Evolutionary conservation across 257 asterid genomes (phyloP).

Genomic region (Petrea volubilis): DNA sequence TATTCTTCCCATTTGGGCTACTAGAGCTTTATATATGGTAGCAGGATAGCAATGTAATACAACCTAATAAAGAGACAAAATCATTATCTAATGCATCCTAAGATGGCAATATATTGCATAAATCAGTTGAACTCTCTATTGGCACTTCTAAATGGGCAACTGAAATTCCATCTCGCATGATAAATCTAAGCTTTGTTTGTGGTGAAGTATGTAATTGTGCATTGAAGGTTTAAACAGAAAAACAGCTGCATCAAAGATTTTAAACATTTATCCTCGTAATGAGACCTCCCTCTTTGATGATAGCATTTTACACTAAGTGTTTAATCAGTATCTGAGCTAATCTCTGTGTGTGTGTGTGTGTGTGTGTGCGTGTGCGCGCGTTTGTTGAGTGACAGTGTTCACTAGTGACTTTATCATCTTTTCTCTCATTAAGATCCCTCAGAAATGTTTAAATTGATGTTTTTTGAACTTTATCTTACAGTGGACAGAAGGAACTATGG

Average conservation of each 20-base stretch:
- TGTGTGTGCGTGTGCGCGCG: too few relatives aligned
- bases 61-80: background rate
- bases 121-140: background rate
- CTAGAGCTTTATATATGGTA: background rate
- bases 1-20: background rate
- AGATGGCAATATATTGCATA: background rate
- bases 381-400: too few relatives aligned
- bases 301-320: too few relatives aligned
- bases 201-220: background rate
- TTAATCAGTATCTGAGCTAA: too few relatives aligned
- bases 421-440: background rate
- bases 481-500: conserved; percentile 67
- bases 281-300: background rate
- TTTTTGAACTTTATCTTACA: conserved; percentile 27
- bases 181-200: background rate
- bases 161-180: background rate
- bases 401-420: background rate
- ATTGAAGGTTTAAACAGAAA: background rate
- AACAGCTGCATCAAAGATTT: background rate
- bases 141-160: background rate
- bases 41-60: background rate
- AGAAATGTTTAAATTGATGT: background rate
- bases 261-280: too few relatives aligned
- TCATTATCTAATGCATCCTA: background rate
- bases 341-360: too few relatives aligned